Conservation (phyloP, 1,284 basidiomycete species). For the Naganishia albida region DNA sequence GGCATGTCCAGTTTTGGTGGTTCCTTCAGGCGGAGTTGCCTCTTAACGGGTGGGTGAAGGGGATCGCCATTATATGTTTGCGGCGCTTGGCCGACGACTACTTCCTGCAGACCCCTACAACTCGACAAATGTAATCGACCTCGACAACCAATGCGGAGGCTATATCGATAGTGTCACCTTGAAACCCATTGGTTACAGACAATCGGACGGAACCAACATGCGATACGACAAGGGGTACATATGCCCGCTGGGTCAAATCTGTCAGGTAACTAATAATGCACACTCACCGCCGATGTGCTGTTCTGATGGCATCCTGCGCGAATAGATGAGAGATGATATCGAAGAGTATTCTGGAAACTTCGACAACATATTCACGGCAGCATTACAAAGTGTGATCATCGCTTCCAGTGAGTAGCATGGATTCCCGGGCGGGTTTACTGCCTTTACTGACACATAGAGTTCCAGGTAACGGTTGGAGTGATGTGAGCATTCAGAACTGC, state of each 20-base stretch:
- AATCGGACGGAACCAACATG: constrained; percentile 51
- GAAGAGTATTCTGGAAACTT: constrained; percentile 76
- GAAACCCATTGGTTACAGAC: constrained; percentile 58
- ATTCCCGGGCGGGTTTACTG: no score
- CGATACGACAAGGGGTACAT: constrained; percentile 68
- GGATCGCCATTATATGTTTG: neutral
- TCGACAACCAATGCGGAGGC: constrained; percentile 72
- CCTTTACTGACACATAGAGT: neutral
- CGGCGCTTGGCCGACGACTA: no score
- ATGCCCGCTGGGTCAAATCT: constrained; percentile 78
- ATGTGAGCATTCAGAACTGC: neutral
- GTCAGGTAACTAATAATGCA: constrained; percentile 59
- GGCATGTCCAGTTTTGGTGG: constrained; percentile 88
- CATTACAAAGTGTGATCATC: constrained; percentile 82
- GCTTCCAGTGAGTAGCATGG: constrained; percentile 66
- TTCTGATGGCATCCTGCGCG: neutral
- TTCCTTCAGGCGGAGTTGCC: constrained; percentile 66
- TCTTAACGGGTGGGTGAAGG: constrained; percentile 45
- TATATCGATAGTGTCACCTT: constrained; percentile 65
- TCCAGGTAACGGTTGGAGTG: neutral
- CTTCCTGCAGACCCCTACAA: constrained; percentile 46
- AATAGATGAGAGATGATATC: constrained; percentile 64
- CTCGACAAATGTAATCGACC: constrained; percentile 44
- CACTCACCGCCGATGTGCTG: neutral
- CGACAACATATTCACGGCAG: constrained; percentile 82